phyloP scores from a whole-genome alignment of 176 grass and related monocot species.

The Phoenix dactylifera region DNA sequence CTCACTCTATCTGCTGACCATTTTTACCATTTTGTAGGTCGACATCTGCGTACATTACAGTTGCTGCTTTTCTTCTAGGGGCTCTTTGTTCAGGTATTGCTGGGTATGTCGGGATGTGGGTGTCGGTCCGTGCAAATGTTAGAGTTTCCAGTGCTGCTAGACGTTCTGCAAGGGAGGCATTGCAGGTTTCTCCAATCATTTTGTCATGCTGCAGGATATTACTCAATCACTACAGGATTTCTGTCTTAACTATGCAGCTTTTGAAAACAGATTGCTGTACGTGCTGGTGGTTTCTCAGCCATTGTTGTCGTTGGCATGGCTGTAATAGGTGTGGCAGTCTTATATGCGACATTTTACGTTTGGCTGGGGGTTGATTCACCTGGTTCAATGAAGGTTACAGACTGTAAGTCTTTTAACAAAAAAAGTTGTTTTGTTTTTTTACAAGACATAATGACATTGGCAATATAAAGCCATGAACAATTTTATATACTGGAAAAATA shows the following conservation, averaged over 20 bases:
- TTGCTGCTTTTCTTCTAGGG: constrained; percentile 93
- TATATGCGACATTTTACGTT: constrained; percentile 94
- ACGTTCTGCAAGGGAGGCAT: constrained; percentile 95
- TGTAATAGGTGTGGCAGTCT: constrained; percentile 93
- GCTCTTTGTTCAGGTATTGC: constrained; percentile 93
- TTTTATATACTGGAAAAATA: no score
- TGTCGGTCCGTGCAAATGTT: constrained; percentile 97
- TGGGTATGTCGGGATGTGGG: constrained; percentile 99
- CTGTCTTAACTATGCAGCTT: constrained; percentile 24
- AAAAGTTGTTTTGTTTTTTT: neutral
- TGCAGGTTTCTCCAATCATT: constrained; percentile 62
- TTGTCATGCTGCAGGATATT: constrained; percentile 17
- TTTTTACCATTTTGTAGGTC: constrained; percentile 36
- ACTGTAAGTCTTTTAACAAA: constrained; percentile 56
- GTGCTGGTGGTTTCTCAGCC: constrained; percentile 96
- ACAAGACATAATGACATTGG: constrained; percentile 5
- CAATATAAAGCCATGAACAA: neutral
- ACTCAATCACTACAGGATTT: constrained; percentile 2
- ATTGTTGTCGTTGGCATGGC: constrained; percentile 98
- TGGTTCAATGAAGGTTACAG: constrained; percentile 96
- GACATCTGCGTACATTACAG: constrained; percentile 86
- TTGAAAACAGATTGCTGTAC: constrained; percentile 82
- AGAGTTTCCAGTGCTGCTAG: constrained; percentile 97
- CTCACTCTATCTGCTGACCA: no score
- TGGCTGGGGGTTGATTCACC: constrained; percentile 83